Base-by-base conservation (phyloP, 2,329 filamentous ascomycete genomes). In the Neonectria magnoliae region DNA sequence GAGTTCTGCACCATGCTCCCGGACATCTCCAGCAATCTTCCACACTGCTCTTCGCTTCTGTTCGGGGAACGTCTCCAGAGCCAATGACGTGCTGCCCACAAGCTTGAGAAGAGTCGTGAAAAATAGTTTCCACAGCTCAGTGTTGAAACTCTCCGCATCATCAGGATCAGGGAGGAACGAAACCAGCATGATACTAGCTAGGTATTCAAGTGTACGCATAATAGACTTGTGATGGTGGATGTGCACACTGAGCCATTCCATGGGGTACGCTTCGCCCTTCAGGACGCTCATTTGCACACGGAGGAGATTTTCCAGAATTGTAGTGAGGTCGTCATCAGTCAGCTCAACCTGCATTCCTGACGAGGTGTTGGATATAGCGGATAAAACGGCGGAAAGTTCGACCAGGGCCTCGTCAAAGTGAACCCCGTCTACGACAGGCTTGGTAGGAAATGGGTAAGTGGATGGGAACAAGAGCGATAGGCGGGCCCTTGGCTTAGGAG, bases 1-100 rank as follows among this genome's bases (percentile, higher is more conserved):
- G 9, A 99, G 84, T 55, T 95, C 92, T 4, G 96, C 95, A 16
- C 97, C 96, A 69, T 93, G 88, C 77, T 98, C 94, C 60, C 96
- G 88, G 55, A 99, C 93, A 80, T 99, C 97, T 6, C 96, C 96
- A 4, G 95, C 96, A 76, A 99, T 98, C 81, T 98, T 99, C 96
- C 97, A 99, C 1, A 98, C 95, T 1, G 96, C 95, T 60, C 96
- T 86, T 50, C 96, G 86, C 81, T 98, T 99, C 80, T 99, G 96
- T 78, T 99, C 97, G 0, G 96, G 94, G 76, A 98, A 98, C 0
- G 94, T 97, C 77, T 99, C 96, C 41, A 99, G 86, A 0, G 96
- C 94, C 20, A 99, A 85, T 0, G 91, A 93, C 38, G 94, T 90
- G 74, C 94, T 98, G 5, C 93, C 93, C 3, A 99, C 93, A 3